These are phyloP conservation scores for Gentiana macrophylla DNA, from an alignment of 257 asterid genomes.

Conservation along the genomic window DNA sequence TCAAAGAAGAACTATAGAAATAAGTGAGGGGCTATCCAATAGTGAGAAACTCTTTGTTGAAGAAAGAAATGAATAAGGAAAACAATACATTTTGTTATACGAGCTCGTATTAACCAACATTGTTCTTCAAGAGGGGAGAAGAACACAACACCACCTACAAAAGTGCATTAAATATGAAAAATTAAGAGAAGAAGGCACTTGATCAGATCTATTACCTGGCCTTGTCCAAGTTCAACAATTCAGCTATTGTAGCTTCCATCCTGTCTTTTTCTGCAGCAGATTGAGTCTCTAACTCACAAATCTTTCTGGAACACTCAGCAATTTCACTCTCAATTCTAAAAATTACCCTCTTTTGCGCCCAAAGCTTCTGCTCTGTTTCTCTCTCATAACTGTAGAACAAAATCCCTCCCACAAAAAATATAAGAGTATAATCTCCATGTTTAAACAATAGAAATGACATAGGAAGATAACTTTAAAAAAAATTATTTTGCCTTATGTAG, in stretches of 20 bases:
- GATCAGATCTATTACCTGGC: slow-evolving; percentile 36
- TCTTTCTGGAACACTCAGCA: slow-evolving; percentile 39
- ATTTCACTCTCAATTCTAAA: slow-evolving; percentile 64
- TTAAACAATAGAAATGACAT: neutral
- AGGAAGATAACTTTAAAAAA: neutral
- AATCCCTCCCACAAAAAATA: neutral
- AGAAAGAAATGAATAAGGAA: no score
- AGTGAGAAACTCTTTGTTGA: no score
- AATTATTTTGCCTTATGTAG: neutral
- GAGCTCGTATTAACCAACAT: no score
- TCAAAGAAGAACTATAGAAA: no score
- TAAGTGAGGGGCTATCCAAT: no score
- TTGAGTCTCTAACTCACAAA: slow-evolving; percentile 33
- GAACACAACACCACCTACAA: no score
- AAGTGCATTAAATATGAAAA: no score
- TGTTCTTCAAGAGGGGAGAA: neutral
- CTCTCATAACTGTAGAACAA: slow-evolving; percentile 30
- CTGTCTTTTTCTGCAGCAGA: slow-evolving; percentile 42
- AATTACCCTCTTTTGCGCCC: slow-evolving; percentile 55
- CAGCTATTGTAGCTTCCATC: slow-evolving; percentile 34
- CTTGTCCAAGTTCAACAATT: slow-evolving; percentile 38
- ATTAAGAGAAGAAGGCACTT: neutral
- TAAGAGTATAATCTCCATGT: neutral
- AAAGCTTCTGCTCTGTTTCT: slow-evolving; percentile 44
- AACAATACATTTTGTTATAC: no score